These are phyloP conservation scores for Cryptosporidium ubiquitum DNA, from an alignment of 169 alveolate species.

Conservation along the genomic window DNA sequence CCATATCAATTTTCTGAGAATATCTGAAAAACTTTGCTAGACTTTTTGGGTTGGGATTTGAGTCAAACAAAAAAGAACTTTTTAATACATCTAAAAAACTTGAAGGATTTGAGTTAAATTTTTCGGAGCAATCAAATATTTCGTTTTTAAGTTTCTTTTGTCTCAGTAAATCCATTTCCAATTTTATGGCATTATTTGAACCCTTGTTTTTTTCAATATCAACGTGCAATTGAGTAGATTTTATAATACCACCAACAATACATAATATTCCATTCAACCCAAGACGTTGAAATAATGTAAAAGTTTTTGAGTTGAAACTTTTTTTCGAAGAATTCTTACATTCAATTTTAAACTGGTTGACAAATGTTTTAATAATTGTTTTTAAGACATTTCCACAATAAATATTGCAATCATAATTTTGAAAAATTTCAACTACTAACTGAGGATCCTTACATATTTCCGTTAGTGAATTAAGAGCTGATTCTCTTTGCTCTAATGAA, in stretches of 20 bases:
- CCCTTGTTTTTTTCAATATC: not conserved
- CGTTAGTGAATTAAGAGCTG: slow-evolving; percentile 28
- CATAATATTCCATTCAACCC: slow-evolving; percentile 44
- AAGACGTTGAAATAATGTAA: slow-evolving; percentile 51
- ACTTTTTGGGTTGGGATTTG: not conserved
- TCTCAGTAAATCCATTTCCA: not conserved
- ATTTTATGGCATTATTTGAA: not conserved
- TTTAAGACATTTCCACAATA: slow-evolving; percentile 59
- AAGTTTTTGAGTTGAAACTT: slow-evolving; percentile 5
- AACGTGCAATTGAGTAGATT: not conserved
- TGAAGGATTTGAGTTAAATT: slow-evolving; percentile 19
- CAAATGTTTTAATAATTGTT: slow-evolving; percentile 37
- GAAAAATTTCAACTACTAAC: slow-evolving; percentile 34
- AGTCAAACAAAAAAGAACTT: not conserved
- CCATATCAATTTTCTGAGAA: slow-evolving; percentile 19
- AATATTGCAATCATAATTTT: slow-evolving; percentile 47
- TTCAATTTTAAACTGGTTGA: slow-evolving; percentile 38
- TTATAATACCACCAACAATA: not conserved
- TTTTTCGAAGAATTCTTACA: not conserved
- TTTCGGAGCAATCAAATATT: not conserved
- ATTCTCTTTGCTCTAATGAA: slow-evolving; percentile 57
- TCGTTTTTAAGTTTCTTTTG: slow-evolving; percentile 1
- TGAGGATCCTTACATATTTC: slow-evolving; percentile 41
- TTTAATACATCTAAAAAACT: slow-evolving; percentile 6
- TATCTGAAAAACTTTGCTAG: slow-evolving; percentile 43